A percentile compares a stretch with the other conserved stretches of the same genome.
Conservation (phyloP, 208 protist genomes). For the Leishmania lainsoni region DNA sequence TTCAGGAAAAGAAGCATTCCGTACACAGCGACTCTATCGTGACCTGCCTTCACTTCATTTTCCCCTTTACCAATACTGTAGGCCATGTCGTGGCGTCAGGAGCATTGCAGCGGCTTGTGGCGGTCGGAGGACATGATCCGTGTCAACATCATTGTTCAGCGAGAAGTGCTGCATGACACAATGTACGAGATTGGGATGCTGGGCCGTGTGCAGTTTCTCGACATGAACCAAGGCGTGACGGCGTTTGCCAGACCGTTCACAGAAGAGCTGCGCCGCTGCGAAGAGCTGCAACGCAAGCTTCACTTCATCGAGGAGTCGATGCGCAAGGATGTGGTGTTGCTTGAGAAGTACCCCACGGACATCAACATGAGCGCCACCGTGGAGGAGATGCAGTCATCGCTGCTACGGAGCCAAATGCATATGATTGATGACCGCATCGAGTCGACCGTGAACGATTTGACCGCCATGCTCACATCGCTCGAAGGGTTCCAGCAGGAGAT, state of each 20-base stretch:
- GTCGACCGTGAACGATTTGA: conserved; percentile 39
- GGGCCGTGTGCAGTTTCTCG: conserved; percentile 96
- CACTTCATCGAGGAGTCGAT: conserved; percentile 88
- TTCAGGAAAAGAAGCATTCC: neutral
- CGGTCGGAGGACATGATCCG: conserved; percentile 97
- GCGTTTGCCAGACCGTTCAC: conserved; percentile 97
- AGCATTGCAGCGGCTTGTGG: conserved; percentile 91
- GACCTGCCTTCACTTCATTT: neutral
- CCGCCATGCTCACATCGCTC: conserved; percentile 40
- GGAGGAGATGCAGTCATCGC: conserved; percentile 72
- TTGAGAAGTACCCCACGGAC: conserved; percentile 70
- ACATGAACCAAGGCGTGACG: conserved; percentile 92
- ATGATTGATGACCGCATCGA: conserved; percentile 75
- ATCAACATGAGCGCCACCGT: conserved; percentile 42
- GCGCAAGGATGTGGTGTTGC: conserved; percentile 79
- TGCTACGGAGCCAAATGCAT: conserved; percentile 88
- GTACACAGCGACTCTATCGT: neutral
- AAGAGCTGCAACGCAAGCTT: conserved; percentile 97
- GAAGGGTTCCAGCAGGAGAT: conserved; percentile 55
- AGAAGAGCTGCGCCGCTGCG: conserved; percentile 96
- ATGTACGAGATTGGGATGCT: conserved; percentile 96
- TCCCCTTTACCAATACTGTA: neutral
- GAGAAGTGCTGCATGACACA: conserved; percentile 96
- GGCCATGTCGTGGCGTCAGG: conserved; percentile 49
- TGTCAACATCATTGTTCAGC: conserved; percentile 96